Percentiles rank a stretch among this genome's conserved stretches.
phyloP scores from a whole-genome alignment of 192 early-diverging fungal genomes.

The Coemansia sp. region DNA sequence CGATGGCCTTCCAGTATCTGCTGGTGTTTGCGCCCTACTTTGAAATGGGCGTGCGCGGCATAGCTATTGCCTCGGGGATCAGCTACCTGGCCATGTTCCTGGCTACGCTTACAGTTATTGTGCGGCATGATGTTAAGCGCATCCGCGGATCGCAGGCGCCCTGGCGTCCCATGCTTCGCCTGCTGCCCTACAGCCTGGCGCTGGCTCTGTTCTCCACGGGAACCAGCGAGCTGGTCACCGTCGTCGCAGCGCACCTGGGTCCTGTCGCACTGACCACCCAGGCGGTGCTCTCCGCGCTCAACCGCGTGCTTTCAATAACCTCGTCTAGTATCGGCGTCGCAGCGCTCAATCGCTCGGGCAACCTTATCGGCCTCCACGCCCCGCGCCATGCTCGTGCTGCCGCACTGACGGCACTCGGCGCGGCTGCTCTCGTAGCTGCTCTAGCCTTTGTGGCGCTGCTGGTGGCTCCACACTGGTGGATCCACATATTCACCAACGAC shows the following conservation, averaged over 20 bases:
- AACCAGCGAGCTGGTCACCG: constrained; percentile 66
- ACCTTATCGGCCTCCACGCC: constrained; percentile 60
- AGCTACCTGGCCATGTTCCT: constrained; percentile 62
- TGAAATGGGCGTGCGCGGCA: constrained; percentile 64
- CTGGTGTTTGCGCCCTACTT: constrained; percentile 48
- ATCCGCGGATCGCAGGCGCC: constrained; percentile 38
- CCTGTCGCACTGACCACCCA: constrained; percentile 72
- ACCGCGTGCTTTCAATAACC: constrained; percentile 66
- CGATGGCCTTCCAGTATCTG: constrained; percentile 36
- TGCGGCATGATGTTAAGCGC: constrained; percentile 15
- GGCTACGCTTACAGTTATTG: constrained; percentile 55
- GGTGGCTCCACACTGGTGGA: constrained; percentile 24
- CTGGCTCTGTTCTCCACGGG: constrained; percentile 42
- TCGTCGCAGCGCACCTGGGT: constrained; percentile 82
- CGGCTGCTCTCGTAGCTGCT: constrained; percentile 16
- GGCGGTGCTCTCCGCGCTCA: constrained; percentile 70
- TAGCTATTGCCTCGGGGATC: constrained; percentile 63
- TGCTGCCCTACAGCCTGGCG: constrained; percentile 28
- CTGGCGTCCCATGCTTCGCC: constrained; percentile 29
- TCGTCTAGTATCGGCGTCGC: constrained; percentile 73
- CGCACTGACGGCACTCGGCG: constrained; percentile 10
- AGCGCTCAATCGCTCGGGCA: constrained; percentile 77
- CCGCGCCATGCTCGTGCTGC: constrained; percentile 18
- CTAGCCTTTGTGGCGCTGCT: constrained; percentile 34
- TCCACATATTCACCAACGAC: constrained; percentile 56